phyloP scores from a whole-genome alignment of 768 basidiomycete genomes.

The Tulasnella calospora region DNA sequence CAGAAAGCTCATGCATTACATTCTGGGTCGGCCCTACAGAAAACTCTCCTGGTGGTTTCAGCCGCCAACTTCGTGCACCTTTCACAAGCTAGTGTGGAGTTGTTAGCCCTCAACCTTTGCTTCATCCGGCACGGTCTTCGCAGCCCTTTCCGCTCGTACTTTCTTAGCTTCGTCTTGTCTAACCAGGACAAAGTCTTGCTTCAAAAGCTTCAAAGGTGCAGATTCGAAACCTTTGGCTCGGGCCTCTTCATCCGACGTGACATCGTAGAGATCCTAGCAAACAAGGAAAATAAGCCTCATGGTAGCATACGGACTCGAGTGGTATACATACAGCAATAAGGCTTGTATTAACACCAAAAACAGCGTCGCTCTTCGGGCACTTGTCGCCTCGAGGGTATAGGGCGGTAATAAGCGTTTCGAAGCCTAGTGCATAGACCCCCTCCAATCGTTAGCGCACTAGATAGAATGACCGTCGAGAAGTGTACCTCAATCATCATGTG shows the following conservation, averaged over 20 bases:
- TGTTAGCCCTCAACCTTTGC: background rate
- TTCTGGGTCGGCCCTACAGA: no score
- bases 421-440: no score
- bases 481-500: no score
- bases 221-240: conserved; percentile 52
- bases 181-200: no score
- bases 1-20: no score
- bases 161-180: no score
- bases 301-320: conserved; percentile 2
- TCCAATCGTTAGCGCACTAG: background rate
- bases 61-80: no score
- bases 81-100: background rate
- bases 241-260: conserved; percentile 54
- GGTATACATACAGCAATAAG: conserved; percentile 58
- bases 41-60: no score
- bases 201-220: conserved; percentile 43
- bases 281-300: background rate
- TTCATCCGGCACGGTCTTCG: background rate
- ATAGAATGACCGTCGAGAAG: conserved; percentile 46
- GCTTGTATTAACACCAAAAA: conserved; percentile 78
- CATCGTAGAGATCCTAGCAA: conserved; percentile 47
- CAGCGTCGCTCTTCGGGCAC: conserved; percentile 63
- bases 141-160: conserved; percentile 31
- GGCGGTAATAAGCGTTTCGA: conserved; percentile 67
- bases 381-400: conserved; percentile 67